These are phyloP conservation scores for Fusarium equiseti DNA, from an alignment of 2,329 filamentous ascomycete genomes.

Conservation along the genomic window DNA sequence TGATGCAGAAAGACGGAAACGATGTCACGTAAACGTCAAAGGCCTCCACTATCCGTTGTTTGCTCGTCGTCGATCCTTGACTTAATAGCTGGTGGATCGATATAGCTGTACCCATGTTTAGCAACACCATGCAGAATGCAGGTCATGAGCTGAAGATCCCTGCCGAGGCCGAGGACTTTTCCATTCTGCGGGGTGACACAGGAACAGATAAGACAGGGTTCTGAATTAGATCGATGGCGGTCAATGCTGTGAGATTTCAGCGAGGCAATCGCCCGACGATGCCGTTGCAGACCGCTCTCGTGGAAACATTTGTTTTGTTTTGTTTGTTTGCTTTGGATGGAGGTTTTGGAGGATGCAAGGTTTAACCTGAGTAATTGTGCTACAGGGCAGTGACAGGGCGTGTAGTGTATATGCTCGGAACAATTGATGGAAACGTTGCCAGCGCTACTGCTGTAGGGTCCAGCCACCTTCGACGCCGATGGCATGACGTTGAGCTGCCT, in stretches of 20 bases:
- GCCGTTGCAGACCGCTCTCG: slow-evolving; percentile 38
- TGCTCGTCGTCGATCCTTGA: slow-evolving; percentile 3
- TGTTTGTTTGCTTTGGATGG: background rate
- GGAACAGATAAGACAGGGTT: slow-evolving; percentile 7
- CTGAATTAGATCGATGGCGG: slow-evolving; percentile 26
- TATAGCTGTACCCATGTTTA: slow-evolving; percentile 35
- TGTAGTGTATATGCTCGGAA: slow-evolving; percentile 9
- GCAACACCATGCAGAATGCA: slow-evolving; percentile 40
- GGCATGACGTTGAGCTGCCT: background rate
- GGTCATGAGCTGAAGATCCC: slow-evolving; percentile 34
- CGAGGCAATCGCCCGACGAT: slow-evolving; percentile 29
- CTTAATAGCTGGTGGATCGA: slow-evolving; percentile 6
- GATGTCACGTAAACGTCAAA: slow-evolving; percentile 18
- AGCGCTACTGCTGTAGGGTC: background rate
- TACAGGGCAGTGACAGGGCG: background rate
- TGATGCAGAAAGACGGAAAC: slow-evolving; percentile 2
- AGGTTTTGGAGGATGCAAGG: slow-evolving; percentile 1
- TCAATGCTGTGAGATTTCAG: slow-evolving; percentile 35
- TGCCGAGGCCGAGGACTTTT: slow-evolving; percentile 25
- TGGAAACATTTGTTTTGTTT: slow-evolving; percentile 8
- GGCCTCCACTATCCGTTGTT: slow-evolving; percentile 7
- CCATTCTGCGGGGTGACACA: slow-evolving; percentile 24
- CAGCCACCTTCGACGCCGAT: slow-evolving; percentile 15
- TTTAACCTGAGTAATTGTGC: background rate
- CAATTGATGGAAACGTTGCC: slow-evolving; percentile 24